Conservation (phyloP, 257 asterid species). For the Gardenia jasminoides region DNA sequence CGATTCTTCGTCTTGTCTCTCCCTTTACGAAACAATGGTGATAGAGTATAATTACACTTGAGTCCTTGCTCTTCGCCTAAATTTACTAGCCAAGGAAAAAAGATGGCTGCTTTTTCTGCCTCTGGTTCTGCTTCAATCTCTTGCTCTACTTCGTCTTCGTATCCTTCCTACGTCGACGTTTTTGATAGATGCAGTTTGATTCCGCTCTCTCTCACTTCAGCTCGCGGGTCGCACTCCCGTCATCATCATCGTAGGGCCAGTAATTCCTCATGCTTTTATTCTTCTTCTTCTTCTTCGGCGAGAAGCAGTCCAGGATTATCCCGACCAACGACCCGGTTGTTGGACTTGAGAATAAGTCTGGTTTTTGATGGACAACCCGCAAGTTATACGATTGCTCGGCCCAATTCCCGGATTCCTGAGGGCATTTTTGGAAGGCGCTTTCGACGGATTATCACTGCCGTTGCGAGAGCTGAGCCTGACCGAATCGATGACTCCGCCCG, state of each 20-base stretch:
- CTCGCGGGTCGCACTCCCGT: conserved; percentile 33
- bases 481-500: conserved; percentile 33
- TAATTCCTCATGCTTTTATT: neutral
- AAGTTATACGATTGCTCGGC: conserved; percentile 5
- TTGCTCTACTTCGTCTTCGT: conserved; percentile 10
- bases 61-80: neutral
- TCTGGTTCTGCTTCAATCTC: conserved; percentile 46
- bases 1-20: too few species aligned
- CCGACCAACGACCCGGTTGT: conserved; percentile 25
- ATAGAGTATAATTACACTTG: conserved; percentile 16
- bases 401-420: conserved; percentile 27
- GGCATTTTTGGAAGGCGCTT: conserved; percentile 22
- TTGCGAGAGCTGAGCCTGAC: conserved; percentile 61
- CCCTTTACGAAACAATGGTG: conserved; percentile 8
- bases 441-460: conserved; percentile 45
- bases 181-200: conserved; percentile 44
- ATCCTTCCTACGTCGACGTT: conserved; percentile 39
- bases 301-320: conserved; percentile 22
- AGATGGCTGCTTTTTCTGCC: neutral
- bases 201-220: conserved; percentile 48
- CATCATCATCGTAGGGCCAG: conserved; percentile 25
- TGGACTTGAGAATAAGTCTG: conserved; percentile 32
- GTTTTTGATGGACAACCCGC: conserved; percentile 18
- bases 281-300: conserved; percentile 10
- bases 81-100: conserved; percentile 15